Evolutionary conservation across 331 rosid genomes (phyloP).

Genomic region (Quercus lobata): DNA sequence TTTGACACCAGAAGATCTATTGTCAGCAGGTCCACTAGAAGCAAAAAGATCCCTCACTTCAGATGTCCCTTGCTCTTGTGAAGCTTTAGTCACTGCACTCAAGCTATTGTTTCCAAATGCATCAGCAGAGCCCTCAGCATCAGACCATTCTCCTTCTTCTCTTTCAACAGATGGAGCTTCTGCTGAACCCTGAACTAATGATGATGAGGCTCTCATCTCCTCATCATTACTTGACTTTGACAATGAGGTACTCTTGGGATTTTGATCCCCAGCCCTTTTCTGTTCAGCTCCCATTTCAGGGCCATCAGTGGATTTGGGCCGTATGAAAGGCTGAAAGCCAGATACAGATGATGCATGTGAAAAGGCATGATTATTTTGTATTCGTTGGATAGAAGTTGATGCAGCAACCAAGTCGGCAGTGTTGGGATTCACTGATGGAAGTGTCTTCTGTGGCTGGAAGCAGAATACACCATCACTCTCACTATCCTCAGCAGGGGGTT

Average conservation of each 20-base stretch:
- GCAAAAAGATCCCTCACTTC: conserved; percentile 32
- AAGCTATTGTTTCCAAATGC: conserved; percentile 40
- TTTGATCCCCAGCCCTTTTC: conserved; percentile 37
- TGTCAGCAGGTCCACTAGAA: conserved; percentile 33
- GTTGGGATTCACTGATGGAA: conserved; percentile 52
- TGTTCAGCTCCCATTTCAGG: conserved; percentile 44
- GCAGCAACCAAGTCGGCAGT: conserved; percentile 48
- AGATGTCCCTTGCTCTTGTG: conserved; percentile 41
- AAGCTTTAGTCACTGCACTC: conserved; percentile 36
- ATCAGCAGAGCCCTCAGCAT: conserved; percentile 72
- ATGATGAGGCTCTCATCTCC: conserved; percentile 37
- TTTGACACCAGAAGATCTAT: conserved; percentile 40
- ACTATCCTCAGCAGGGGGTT: conserved; percentile 84
- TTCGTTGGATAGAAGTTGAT: conserved; percentile 54
- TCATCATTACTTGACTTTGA: conserved; percentile 39
- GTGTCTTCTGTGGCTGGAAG: conserved; percentile 71
- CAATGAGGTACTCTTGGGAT: conserved; percentile 23
- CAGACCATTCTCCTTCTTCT: conserved; percentile 99
- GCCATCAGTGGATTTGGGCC: conserved; percentile 44
- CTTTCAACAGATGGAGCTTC: conserved; percentile 54
- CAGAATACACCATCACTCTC: conserved; percentile 43
- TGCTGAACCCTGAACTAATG: conserved; percentile 28
- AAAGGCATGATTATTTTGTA: conserved; percentile 66
- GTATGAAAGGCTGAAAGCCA: conserved; percentile 94
- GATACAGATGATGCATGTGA: conserved; percentile 83